These are phyloP conservation scores for Mycena rosella DNA, from an alignment of 768 basidiomycete genomes.

Conservation along the genomic window DNA sequence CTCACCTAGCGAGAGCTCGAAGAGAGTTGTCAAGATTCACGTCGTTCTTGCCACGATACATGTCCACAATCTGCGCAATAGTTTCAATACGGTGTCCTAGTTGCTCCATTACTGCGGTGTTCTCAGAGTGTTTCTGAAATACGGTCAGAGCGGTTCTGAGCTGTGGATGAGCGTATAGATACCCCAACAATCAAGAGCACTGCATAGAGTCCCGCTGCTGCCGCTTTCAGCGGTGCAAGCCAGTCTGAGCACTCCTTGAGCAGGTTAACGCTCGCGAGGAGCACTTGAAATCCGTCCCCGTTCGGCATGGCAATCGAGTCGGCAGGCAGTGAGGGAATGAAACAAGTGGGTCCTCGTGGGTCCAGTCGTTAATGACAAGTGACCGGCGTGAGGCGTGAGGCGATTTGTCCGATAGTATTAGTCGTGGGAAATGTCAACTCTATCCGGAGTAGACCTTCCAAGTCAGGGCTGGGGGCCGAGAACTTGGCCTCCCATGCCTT, in stretches of 20 bases:
- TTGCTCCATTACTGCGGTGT: background rate
- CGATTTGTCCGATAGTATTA: too few species aligned
- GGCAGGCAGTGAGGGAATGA: too few species aligned
- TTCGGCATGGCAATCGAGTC: background rate
- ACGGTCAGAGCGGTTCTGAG: background rate
- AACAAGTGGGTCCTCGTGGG: too few species aligned
- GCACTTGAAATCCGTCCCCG: background rate
- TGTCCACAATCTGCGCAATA: background rate
- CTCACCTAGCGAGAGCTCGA: background rate
- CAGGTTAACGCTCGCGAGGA: background rate
- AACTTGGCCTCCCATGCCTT: too few species aligned
- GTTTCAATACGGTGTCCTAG: background rate
- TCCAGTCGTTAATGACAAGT: too few species aligned
- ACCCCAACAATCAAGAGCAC: background rate
- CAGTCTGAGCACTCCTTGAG: background rate
- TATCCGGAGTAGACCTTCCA: too few species aligned
- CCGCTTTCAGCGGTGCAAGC: background rate
- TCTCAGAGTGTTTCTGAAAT: background rate
- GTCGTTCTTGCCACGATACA: background rate
- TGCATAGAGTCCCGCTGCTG: slow-evolving; percentile 1
- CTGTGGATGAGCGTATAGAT: background rate
- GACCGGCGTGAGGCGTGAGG: too few species aligned
- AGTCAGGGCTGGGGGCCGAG: too few species aligned
- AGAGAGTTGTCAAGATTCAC: background rate
- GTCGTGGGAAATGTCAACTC: too few species aligned